Base-by-base conservation (phyloP, 345 rosid genomes). In the Draba incana region DNA sequence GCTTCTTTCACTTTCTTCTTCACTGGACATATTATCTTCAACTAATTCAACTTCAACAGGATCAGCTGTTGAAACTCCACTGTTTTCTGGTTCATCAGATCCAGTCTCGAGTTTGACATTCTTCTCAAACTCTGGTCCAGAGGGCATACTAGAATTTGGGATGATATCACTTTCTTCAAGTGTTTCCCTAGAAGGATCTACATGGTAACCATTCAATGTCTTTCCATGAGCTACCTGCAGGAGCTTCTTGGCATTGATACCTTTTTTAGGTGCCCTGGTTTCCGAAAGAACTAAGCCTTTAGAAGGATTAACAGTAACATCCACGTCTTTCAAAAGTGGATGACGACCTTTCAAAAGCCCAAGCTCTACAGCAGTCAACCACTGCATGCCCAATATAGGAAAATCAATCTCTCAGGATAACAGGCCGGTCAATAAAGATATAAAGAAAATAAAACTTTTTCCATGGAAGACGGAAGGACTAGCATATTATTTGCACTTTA, bases 281-380 rank as follows among this genome's bases (percentile, higher is more conserved):
- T 87, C 87, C 52, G 74, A 63, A 74, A 78, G 74, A 68, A 81
- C 66, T 59, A 84, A 76, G 67, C 90, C 89, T 70, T 82, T 76
- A 24, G 84, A 64, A 69, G 92, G 95, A 70, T 83, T 87, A 75
- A 90, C 81, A 66, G 83, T 75, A 64, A 90, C 77, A 75, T 93
- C 98, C 52, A 90, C 78, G 76, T 93, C 97, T 74, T 84, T 80
- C 75, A 93, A 58, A 72, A 93, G 92, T 49, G 98, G 98, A 82
- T 93, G 98, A 38, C 92, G 96, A 57, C 98, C 98, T 84, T 93
- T 93, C 59, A 93, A 75, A 80, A 93, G 92, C 73, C 89, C 98
- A 71, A 93, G 94, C 72, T 93, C 98, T 71, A 90, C 96, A 2
- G 92, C 94, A 68, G 83, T 71, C 53, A 93, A 88, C 98, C 98